phyloP scores from a whole-genome alignment of 2,329 filamentous ascomycete genomes.

The Claviceps cyperi region DNA sequence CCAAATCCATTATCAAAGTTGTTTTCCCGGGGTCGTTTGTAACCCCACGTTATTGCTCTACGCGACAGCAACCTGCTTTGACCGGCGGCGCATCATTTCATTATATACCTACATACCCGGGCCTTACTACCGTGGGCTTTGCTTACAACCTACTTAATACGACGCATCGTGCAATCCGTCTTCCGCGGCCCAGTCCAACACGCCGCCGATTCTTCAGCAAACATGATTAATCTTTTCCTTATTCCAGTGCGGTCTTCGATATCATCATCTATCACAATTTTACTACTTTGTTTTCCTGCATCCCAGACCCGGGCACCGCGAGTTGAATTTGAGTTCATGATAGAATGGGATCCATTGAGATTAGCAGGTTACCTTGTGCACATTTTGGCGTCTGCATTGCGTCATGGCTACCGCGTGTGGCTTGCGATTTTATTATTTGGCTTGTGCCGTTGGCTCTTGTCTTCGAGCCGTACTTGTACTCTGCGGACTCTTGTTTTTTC shows the following conservation, averaged over 20 bases:
- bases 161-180: too few species aligned
- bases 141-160: not conserved
- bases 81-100: not conserved
- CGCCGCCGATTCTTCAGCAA: too few species aligned
- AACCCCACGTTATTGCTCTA: too few species aligned
- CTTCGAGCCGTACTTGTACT: not conserved
- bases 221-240: not conserved
- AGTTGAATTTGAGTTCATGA: not conserved
- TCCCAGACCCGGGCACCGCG: not conserved
- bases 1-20: not conserved
- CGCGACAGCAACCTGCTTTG: not conserved
- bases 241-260: too few species aligned
- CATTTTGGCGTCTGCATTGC: not conserved
- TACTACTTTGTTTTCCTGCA: not conserved
- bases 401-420: not conserved
- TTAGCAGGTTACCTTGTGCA: not conserved
- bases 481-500: not conserved
- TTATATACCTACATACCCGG: not conserved
- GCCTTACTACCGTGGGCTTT: not conserved
- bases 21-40: not conserved
- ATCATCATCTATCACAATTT: constrained; percentile 1
- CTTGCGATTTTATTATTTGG: not conserved
- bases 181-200: too few species aligned
- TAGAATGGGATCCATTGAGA: not conserved
- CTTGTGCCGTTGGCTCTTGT: not conserved